Evolutionary conservation across 805 yeast genomes (phyloP), one percentile per base, ranked within the genome.

Genomic region (Saturnispora dispora): DNA sequence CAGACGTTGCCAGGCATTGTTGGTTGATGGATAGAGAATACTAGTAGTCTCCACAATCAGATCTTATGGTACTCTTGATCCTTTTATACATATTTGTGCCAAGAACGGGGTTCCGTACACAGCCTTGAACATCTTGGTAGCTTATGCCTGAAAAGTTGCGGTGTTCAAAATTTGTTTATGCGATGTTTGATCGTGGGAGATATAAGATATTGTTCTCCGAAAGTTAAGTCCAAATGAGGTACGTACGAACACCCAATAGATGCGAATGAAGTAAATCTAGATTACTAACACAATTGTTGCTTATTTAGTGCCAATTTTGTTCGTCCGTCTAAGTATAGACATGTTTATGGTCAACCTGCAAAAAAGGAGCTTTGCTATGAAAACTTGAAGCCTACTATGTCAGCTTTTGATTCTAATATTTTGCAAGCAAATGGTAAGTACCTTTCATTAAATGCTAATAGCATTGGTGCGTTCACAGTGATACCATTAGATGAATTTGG

Each of bases 391-490:
- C 78, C 84, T 52, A 86, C 96, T 58, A 83, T 87, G 63, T 90
- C 89, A 63, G 99, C 98, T 1, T 93, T 96, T 87, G 99, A 93
- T 68, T 86, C 96, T 48, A 91, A 91, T 67, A 74, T 93, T 57
- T 77, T 93, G 58, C 82, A 88, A 68, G 79, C 86, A 57, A 93
- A 93, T 65, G 91, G 96, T 37, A 83, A 85, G 65, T 93, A 79
- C 62, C 68, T 93, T 41, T 76, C 96, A 1, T 84, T 89, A 57
- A 89, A 88, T 66, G 76, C 96, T 32, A 84, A 95, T 10, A 98
- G 98, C 40, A 98, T 98, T 56, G 99, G 99, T 49, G 95, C 98
- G 0, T 90, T 93, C 72, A 96, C 96, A 1, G 86, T 95, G 11
- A 81, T 93, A 54, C 99, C 99, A 2, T 71, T 88, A 25, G 65